Evolutionary conservation across 352 stramenopile species (phyloP), one percentile per base, ranked within the genome.

Genomic region (Globisporangium takayamanum): DNA sequence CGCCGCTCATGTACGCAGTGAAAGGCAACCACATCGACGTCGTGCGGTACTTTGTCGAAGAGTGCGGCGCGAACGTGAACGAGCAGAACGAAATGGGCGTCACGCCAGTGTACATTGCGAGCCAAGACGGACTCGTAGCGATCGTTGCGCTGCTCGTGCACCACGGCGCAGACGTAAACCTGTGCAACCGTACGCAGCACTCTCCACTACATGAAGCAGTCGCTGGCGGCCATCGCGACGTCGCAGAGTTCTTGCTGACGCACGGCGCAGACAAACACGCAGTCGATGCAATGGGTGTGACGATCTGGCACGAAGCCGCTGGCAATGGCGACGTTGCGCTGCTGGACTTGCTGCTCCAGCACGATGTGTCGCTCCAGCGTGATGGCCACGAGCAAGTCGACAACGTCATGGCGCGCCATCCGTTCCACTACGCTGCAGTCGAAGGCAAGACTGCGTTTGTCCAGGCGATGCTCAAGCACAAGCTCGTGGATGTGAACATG

Each of bases 61-160:
- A 87, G 15, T 78, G 76, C 39, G 60, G 59, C 8, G 80, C 80
- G 1, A 78, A 84, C 52, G 70, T 88, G 39, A 59, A 90, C 67
- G 83, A 89, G 54, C 73, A 88, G 66, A 92, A 89, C 61, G 83
- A 90, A 39, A 90, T 89, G 72, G 78, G 80, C 14, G 71, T 89
- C 50, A 90, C 83, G n/a, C 68, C 83, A 7, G 44, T 90, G 52
- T 90, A 90, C 53, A 69, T 80, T 39, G 83, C 83, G 3, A 71
- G 70, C 30, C 81, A 89, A 55, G 68, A 87, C 44, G 78, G 78
- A 25, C 70, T 75, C 11, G 53, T 66, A 16, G 64, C 68, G 0
- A 88, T 88, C 33, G 73, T 84, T 3, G 53, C 62, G 42, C 71
- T 84, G 6, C 63, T 90, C 0, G 59, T 87, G 18, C 37, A 59